Base-by-base conservation (phyloP, 2,329 filamentous ascomycete species). In the Tolypocladium cylindrosporum region DNA sequence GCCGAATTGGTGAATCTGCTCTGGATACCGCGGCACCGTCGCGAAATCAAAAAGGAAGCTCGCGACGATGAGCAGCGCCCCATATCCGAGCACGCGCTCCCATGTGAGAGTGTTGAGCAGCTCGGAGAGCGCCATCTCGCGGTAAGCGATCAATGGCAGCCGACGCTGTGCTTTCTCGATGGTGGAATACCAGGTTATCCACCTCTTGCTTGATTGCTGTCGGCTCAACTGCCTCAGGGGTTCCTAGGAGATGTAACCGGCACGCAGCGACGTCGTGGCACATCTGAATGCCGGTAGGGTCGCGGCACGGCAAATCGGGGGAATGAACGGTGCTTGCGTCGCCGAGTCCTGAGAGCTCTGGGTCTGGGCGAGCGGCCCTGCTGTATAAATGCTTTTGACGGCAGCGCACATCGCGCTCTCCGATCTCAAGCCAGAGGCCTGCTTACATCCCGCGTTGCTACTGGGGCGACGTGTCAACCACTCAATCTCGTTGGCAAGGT, bases 1-100 rank as follows among this genome's bases (percentile, higher is more conserved):
- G 51, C 76, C 76, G 14, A 78, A 70, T 1, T 72, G 68, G 1
- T 75, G 75, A 9, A 79, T 70, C 2, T 73, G 66, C 2, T 65
- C 60, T 3, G 74, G 71, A 57, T 76, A 77, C 1, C 67, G 67
- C 2, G 76, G 74, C 58, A 74, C 71, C 59, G 66, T 66, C 8
- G 66, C 63, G 55, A 74, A 69, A 60, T 78, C 76, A 64, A 72
- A 60, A 31, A 75, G 59, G 51, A 77, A 77, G 1, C 72, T 72
- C 14, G 65, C 59, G 31, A 73, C n/a, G 9, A 75, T 62, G 57
- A 77, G 70, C 42, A 72, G 55, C 21, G 66, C 19, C 19, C 68
- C 54, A 10, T 63, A 66, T n/a, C 61, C 58, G 9, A 67, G 56
- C 53, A 72, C 58, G 8, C 70, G 70, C 6, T 61, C 62, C 7